A percentile compares a stretch with the other conserved stretches of the same genome.
Evolutionary conservation across 2,329 filamentous ascomycete species (phyloP).

Genomic region (Talaromyces sp.): DNA sequence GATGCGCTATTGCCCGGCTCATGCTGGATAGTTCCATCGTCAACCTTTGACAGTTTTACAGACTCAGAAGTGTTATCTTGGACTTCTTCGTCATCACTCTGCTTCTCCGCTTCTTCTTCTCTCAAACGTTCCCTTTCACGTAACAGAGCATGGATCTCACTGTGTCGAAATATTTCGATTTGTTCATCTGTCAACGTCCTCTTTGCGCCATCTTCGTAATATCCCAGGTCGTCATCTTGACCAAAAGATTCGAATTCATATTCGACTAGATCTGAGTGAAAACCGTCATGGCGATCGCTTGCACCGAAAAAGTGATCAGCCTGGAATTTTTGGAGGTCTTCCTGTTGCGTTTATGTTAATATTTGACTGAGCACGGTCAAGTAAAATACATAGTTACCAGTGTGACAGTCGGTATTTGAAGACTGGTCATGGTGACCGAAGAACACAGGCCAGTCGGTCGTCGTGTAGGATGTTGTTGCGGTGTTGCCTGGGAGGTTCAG

Average conservation of each 20-base stretch:
- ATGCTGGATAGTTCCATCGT: not conserved
- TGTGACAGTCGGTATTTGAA: conserved; percentile 32
- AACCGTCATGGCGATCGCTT: not conserved
- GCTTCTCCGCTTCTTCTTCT: conserved; percentile 24
- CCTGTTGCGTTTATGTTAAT: conserved; percentile 35
- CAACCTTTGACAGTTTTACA: not conserved
- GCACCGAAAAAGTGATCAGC: conserved; percentile 51
- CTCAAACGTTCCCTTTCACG: conserved; percentile 41
- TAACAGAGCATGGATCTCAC: conserved; percentile 70
- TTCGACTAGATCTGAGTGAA: not conserved
- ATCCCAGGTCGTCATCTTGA: conserved; percentile 61
- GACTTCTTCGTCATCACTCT: not conserved
- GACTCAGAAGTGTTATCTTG: not conserved
- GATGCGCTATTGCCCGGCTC: not conserved
- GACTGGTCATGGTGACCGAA: conserved; percentile 16
- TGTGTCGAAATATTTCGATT: conserved; percentile 84
- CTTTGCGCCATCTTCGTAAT: conserved; percentile 80
- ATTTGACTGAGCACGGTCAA: not conserved
- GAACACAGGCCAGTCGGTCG: not conserved
- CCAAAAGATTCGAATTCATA: conserved; percentile 20
- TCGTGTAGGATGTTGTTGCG: not conserved
- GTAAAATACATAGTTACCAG: conserved; percentile 22
- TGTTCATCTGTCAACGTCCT: conserved; percentile 88
- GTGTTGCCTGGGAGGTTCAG: not conserved
- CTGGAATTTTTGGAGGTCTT: conserved; percentile 57